These are phyloP conservation scores for Septoria linicola DNA, from an alignment of 2,329 filamentous ascomycete species.

Conservation along the genomic window DNA sequence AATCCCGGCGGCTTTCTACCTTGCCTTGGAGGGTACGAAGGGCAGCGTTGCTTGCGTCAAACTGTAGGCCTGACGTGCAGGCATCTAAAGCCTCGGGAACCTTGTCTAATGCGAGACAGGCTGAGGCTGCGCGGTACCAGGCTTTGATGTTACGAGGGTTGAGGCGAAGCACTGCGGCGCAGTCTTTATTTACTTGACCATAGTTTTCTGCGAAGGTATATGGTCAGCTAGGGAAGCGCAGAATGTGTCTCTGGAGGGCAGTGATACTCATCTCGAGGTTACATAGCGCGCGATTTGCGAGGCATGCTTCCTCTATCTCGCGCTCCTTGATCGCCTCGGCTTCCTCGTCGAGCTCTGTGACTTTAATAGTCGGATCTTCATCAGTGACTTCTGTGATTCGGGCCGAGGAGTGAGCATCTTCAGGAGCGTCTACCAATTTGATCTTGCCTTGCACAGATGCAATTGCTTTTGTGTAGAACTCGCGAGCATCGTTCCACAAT, in stretches of 20 bases:
- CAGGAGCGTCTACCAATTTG: conserved; percentile 20
- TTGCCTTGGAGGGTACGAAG: conserved; percentile 63
- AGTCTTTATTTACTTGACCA: conserved; percentile 81
- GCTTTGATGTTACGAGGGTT: conserved; percentile 85
- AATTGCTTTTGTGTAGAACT: conserved; percentile 89
- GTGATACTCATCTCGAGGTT: conserved; percentile 72
- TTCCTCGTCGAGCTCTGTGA: conserved; percentile 57
- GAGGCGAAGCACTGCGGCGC: conserved; percentile 72
- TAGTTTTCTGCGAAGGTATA: conserved; percentile 66
- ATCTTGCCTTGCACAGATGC: conserved; percentile 54
- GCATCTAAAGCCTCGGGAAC: conserved; percentile 78
- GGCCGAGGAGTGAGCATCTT: background rate
- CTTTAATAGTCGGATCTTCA: conserved; percentile 26
- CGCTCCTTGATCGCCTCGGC: conserved; percentile 62
- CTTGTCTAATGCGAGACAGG: conserved; percentile 75
- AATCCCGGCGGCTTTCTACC: conserved; percentile 59
- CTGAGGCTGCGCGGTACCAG: conserved; percentile 78
- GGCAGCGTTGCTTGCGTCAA: conserved; percentile 70
- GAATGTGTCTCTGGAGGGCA: conserved; percentile 10
- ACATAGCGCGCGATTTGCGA: conserved; percentile 85
- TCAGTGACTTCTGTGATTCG: conserved; percentile 10
- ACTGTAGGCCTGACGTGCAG: conserved; percentile 67
- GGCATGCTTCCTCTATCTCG: conserved; percentile 69
- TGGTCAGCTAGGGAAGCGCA: too few relatives aligned
- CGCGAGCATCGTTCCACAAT: conserved; percentile 77